Evolutionary conservation across 345 rosid genomes (phyloP), one percentile per base, ranked within the genome.

Genomic region (Moringa oleifera): DNA sequence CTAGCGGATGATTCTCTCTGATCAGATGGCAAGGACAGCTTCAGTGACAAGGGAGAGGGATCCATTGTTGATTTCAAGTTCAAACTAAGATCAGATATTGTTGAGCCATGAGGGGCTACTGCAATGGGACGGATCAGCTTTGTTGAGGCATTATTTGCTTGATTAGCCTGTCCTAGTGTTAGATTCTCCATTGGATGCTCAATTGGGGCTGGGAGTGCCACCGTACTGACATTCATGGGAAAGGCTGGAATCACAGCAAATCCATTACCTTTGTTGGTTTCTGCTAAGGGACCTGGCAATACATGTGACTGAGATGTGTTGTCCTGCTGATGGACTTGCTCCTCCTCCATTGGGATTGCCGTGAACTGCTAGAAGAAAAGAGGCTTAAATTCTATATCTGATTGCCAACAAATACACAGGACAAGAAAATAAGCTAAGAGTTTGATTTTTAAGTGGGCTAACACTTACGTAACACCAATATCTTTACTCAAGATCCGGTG

Each of bases 1-100:
- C 74, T 76, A 0, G 47, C 1, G 12, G 83, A 67, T 10, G 86
- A 22, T 16, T 78, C 89, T n/a, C 70, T 77, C 55, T 68, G 76
- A 70, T 76, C 78, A 0, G 83, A 74, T 10, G 78, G 76, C 57
- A 80, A 63, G 0, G 90, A 82, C 41, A 87, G 83, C 65, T 76
- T 76, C 20, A 85, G 91, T 7, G 98, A 83, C 58, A 90, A 61
- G 0, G 87, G 66, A 21, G 75, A 69, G 21, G 83, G 77, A 5
- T 66, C 82, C 1, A 23, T 36, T 0, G 49, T 51, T 18, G 76
- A 37, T 31, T 64, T 73, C 63, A 68, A 51, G 64, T 75, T 79
- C 41, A 75, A 65, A 59, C 79, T 72, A 16, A 80, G 73, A 68
- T 83, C 79, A 16, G 74, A 69, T 58, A 67, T 10, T 10, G 59